These are phyloP conservation scores for Arabidopsis hybrid DNA, from an alignment of 441 rosid species.

Conservation along the genomic window DNA sequence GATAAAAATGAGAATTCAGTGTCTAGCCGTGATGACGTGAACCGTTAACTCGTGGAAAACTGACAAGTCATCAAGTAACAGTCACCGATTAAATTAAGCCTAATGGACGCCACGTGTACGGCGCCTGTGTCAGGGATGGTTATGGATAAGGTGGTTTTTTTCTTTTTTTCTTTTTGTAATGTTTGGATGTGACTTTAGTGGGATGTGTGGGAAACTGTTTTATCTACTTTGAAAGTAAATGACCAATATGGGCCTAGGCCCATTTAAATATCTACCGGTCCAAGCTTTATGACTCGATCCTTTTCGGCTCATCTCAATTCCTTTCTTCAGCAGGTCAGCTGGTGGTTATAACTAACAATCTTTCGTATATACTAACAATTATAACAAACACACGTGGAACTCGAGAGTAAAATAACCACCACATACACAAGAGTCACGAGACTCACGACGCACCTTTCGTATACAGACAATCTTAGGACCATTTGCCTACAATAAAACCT, in stretches of 20 bases:
- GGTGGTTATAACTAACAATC: not conserved
- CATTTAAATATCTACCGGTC: not conserved
- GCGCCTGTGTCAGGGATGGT: constrained; percentile 20
- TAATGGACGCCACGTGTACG: constrained; percentile 33
- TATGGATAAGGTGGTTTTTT: constrained; percentile 20
- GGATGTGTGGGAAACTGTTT: constrained; percentile 5
- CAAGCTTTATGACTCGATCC: not conserved
- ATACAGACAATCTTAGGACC: constrained; percentile 1
- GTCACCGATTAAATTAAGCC: constrained; percentile 24
- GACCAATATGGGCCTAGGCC: not conserved
- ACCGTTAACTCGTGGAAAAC: constrained; percentile 1
- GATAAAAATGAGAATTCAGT: constrained; percentile 10
- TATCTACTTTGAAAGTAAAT: too few species aligned
- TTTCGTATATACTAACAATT: too few species aligned
- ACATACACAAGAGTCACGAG: not conserved
- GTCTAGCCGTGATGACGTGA: constrained; percentile 14
- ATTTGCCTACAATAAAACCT: not conserved
- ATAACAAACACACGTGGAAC: not conserved
- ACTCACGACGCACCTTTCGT: not conserved
- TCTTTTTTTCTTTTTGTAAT: not conserved
- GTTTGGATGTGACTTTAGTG: constrained; percentile 4
- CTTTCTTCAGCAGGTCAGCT: too few species aligned
- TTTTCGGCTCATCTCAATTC: not conserved
- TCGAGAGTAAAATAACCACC: constrained; percentile 16
- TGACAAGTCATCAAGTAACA: constrained; percentile 39